Base-by-base conservation (phyloP, 176 grass and related monocot genomes). In the Triticum urartu region DNA sequence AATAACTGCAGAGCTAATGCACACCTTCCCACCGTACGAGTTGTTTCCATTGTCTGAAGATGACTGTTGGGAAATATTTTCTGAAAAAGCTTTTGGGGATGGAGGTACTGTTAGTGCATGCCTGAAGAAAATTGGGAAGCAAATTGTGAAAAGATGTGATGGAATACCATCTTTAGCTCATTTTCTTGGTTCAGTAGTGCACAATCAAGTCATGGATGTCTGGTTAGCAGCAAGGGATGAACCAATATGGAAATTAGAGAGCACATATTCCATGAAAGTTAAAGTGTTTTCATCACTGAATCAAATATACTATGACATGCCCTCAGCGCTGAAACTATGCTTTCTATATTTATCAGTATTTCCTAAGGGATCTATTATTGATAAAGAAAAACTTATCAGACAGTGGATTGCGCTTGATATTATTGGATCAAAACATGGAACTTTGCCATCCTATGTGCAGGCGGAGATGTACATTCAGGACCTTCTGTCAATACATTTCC, bases 301-400 rank as follows among this genome's bases (percentile, higher is more conserved):
- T 50, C 13, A 64, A 30, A 65, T 81, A 17, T 87, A 81, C 5
- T 12, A 36, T 38, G 42, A 54, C 2, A 64, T 92, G 50, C 50
- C 90, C 0, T 62, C 71, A 3, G 66, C 7, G 2, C 17, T 83
- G 28, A 92, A 86, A 79, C 30, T 68, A 59, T 92, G 90, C 47
- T 82, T 92, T 66, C 30, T 87, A 21, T 90, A 90, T 79, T 83
- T 79, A 39, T 83, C 89, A 12, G 2, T 90, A 39, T 90, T 75
- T 33, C 89, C 89, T 10, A 90, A 56, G 33, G 89, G 50, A 38
- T 83, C 24, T 72, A 3, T 5, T 7, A 64, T 90, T 43, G 72
- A 83, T 59, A 86, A 82, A 67, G 75, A 86, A 18, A 77, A 72
- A 33, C 71, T 90, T 32, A 75, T 81, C 8, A 13, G 10, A 15